A percentile compares a stretch with the other conserved stretches of the same genome.
These are phyloP conservation scores for Dryadomyces sulphureus DNA, from an alignment of 2,329 filamentous ascomycete genomes.

Conservation along the genomic window DNA sequence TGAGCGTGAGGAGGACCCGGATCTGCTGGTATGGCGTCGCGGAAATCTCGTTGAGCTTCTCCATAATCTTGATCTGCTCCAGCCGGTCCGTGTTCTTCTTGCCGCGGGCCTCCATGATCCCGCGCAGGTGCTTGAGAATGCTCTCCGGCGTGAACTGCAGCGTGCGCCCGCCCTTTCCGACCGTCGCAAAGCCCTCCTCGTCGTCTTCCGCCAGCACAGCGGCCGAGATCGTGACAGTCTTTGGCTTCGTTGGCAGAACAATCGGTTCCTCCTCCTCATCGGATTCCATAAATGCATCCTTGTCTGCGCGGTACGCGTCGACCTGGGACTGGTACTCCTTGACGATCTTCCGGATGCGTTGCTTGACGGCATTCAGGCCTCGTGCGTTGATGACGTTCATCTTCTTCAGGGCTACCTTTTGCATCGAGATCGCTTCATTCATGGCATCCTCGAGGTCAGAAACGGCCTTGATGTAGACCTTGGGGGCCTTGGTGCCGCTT, in stretches of 20 bases:
- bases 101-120: conserved; percentile 87
- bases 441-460: conserved; percentile 89
- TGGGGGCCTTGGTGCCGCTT: conserved; percentile 66
- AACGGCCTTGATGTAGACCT: conserved; percentile 82
- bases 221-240: conserved; percentile 26
- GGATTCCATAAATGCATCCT: conserved; percentile 77
- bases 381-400: conserved; percentile 95
- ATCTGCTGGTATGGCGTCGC: conserved; percentile 87
- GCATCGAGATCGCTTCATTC: conserved; percentile 86
- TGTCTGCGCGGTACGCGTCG: conserved; percentile 72
- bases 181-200: conserved; percentile 77
- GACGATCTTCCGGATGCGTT: conserved; percentile 97
- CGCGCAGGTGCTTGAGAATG: conserved; percentile 90
- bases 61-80: conserved; percentile 95
- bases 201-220: conserved; percentile 49
- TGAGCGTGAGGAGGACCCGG: conserved; percentile 76
- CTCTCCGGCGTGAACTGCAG: conserved; percentile 91
- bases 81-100: conserved; percentile 96
- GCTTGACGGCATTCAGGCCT: conserved; percentile 91
- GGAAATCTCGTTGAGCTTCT: conserved; percentile 84
- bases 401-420: conserved; percentile 93
- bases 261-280: conserved; percentile 58
- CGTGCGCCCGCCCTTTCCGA: conserved; percentile 78
- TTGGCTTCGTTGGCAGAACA: conserved; percentile 36
- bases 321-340: conserved; percentile 85